phyloP scores from a whole-genome alignment of 805 yeast species.

The Schizosaccharomyces cryophilus region DNA sequence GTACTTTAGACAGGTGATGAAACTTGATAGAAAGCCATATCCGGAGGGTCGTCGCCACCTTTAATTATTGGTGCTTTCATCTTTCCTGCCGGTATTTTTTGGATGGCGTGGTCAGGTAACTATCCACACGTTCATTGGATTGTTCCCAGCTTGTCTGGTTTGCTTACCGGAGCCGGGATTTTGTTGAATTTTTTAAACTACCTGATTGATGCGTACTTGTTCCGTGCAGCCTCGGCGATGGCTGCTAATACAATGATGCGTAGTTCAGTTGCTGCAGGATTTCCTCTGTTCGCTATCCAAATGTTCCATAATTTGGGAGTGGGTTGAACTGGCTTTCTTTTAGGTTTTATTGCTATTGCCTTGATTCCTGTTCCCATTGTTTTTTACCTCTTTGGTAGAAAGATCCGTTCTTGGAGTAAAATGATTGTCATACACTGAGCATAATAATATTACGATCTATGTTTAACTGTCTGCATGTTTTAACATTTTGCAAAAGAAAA shows the following conservation, averaged over 20 bases:
- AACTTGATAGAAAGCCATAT: conserved; percentile 28
- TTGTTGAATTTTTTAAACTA: background rate
- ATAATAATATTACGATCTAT: too few species aligned
- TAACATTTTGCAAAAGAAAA: too few species aligned
- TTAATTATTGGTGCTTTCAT: conserved; percentile 25
- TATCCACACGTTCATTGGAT: conserved; percentile 4
- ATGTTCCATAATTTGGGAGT: background rate
- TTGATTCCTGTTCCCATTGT: background rate
- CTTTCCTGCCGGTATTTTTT: conserved; percentile 35
- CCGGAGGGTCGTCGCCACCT: conserved; percentile 39
- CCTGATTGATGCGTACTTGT: background rate
- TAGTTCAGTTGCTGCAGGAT: background rate
- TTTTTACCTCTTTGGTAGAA: background rate
- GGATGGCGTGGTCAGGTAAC: conserved; percentile 46
- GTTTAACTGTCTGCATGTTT: too few species aligned
- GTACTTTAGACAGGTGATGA: conserved; percentile 17
- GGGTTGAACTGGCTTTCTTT: background rate
- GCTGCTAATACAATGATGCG: background rate
- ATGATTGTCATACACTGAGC: background rate
- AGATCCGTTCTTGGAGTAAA: background rate
- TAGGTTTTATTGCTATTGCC: background rate
- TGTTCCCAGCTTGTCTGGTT: background rate
- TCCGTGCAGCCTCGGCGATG: background rate
- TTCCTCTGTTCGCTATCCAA: background rate
- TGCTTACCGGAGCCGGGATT: background rate